These are phyloP conservation scores for Murraya koenigii DNA, from an alignment of 345 rosid species.

Conservation along the genomic window DNA sequence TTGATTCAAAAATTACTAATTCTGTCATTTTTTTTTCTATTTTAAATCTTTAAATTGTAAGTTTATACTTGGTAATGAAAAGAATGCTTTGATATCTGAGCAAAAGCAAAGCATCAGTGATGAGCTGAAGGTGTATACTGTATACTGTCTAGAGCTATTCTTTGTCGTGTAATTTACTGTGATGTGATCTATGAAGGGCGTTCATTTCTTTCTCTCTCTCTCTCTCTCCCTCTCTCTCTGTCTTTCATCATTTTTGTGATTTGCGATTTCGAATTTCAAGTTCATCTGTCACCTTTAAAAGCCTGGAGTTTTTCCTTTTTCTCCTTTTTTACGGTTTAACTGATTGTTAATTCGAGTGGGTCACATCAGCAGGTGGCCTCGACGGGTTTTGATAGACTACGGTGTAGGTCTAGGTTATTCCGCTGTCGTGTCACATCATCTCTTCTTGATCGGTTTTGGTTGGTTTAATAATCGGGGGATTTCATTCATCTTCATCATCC, in stretches of 20 bases:
- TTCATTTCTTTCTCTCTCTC: not conserved
- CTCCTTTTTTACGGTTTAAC: constrained; percentile 41
- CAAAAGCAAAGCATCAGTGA: constrained; percentile 11
- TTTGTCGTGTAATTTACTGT: constrained; percentile 26
- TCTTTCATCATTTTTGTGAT: constrained; percentile 15
- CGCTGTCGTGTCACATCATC: constrained; percentile 58
- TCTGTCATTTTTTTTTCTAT: constrained; percentile 17
- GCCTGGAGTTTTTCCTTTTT: constrained; percentile 18
- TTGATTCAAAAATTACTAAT: constrained; percentile 27
- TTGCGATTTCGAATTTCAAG: constrained; percentile 18
- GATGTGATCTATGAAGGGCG: not conserved
- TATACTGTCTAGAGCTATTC: constrained; percentile 9
- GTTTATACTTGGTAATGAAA: constrained; percentile 9
- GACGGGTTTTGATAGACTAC: constrained; percentile 37
- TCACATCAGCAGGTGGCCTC: constrained; percentile 94
- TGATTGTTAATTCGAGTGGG: constrained; percentile 84
- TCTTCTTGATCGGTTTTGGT: constrained; percentile 15
- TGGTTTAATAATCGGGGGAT: constrained; percentile 18
- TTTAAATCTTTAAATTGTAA: not conserved
- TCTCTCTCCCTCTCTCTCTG: not conserved
- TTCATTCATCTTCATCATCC: constrained; percentile 10
- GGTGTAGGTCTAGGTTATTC: constrained; percentile 51
- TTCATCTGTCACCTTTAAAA: constrained; percentile 13
- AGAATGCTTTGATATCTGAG: constrained; percentile 40
- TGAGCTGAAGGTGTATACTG: constrained; percentile 31